A percentile compares a stretch with the other conserved stretches of the same genome.
Evolutionary conservation across 2,329 filamentous ascomycete species (phyloP).

Genomic region (Colletotrichum graminicola): DNA sequence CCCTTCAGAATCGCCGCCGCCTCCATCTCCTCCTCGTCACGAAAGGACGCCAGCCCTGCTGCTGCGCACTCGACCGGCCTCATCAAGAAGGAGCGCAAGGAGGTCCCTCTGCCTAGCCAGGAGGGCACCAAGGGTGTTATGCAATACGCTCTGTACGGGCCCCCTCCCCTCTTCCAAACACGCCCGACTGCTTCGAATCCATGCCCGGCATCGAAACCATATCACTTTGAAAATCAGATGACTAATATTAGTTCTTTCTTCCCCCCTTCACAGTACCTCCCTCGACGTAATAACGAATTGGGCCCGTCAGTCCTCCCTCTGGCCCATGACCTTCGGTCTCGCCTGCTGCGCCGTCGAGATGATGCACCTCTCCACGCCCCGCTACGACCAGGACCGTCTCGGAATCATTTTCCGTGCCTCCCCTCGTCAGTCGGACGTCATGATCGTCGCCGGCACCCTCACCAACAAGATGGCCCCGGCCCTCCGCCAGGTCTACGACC

Average conservation of each 20-base stretch:
- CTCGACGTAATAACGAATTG: slow-evolving; percentile 86
- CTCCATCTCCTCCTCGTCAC: slow-evolving; percentile 74
- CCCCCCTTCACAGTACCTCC: slow-evolving; percentile 69
- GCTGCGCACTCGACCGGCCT: slow-evolving; percentile 65
- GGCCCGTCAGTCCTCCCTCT: slow-evolving; percentile 85
- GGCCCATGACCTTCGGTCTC: slow-evolving; percentile 90
- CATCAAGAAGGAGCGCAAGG: slow-evolving; percentile 70
- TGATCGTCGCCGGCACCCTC: slow-evolving; percentile 93
- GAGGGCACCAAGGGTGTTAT: slow-evolving; percentile 83
- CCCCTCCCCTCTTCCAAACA: background rate
- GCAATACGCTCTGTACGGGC: slow-evolving; percentile 86
- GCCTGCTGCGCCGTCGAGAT: slow-evolving; percentile 93
- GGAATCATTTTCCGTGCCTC: slow-evolving; percentile 93
- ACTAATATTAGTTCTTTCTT: background rate
- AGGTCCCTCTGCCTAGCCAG: slow-evolving; percentile 83
- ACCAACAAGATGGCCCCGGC: slow-evolving; percentile 98
- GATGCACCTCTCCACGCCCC: slow-evolving; percentile 90
- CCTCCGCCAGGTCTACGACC: slow-evolving; percentile 90
- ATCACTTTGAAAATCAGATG: background rate
- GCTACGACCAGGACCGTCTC: slow-evolving; percentile 89
- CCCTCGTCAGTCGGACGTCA: slow-evolving; percentile 88
- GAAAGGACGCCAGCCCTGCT: slow-evolving; percentile 71
- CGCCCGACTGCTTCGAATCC: background rate
- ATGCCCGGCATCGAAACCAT: background rate
- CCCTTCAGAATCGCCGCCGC: slow-evolving; percentile 74